These are phyloP conservation scores for Pochonia chlamydosporia DNA, from an alignment of 2,329 filamentous ascomycete genomes.

Conservation along the genomic window DNA sequence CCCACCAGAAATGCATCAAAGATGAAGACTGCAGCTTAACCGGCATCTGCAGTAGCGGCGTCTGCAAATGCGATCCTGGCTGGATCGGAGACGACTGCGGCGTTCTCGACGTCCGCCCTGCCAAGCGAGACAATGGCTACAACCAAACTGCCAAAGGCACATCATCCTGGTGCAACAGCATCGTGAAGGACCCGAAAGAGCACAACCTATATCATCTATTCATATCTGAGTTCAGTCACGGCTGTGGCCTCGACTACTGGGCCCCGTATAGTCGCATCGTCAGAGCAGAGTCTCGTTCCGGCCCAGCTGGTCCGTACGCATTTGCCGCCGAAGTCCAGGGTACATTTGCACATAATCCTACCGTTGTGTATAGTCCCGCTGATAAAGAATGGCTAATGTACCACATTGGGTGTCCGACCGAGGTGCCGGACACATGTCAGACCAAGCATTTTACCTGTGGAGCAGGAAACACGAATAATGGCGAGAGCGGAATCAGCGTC, in stretches of 20 bases:
- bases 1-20: not conserved
- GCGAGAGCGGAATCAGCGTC: conserved; percentile 22
- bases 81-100: conserved; percentile 39
- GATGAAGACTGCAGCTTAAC: conserved; percentile 24
- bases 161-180: conserved; percentile 42
- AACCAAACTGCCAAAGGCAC: conserved; percentile 36
- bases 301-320: conserved; percentile 28
- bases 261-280: conserved; percentile 7
- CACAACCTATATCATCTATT: conserved; percentile 36
- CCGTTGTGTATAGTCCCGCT: conserved; percentile 35
- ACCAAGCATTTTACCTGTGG: conserved; percentile 13
- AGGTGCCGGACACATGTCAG: conserved; percentile 7
- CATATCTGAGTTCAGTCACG: conserved; percentile 35
- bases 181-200: conserved; percentile 32
- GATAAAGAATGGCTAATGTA: conserved; percentile 40
- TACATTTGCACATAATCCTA: conserved; percentile 41
- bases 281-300: conserved; percentile 36
- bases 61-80: conserved; percentile 31
- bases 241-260: conserved; percentile 42
- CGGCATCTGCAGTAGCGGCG: conserved; percentile 14
- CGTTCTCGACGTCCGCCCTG: conserved; percentile 36
- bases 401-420: conserved; percentile 29
- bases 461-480: conserved; percentile 14
- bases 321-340: conserved; percentile 33
- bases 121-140: conserved; percentile 33